Evolutionary conservation across 2,329 filamentous ascomycete species (phyloP).

Genomic region (Apiospora malaysiana): DNA sequence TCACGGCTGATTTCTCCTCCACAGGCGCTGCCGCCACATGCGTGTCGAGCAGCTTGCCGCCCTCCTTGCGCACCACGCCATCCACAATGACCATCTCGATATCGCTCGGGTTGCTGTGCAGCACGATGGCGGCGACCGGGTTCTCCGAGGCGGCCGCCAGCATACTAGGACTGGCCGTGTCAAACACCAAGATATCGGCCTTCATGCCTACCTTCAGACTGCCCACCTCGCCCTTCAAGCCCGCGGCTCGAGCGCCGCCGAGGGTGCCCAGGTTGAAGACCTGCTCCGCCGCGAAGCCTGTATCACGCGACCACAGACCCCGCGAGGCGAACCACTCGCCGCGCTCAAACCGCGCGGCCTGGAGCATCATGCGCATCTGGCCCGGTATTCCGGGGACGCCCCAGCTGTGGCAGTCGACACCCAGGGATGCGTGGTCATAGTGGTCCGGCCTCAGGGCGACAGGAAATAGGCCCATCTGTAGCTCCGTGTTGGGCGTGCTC

Average conservation of each 20-base stretch:
- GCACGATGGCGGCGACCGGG: slow-evolving; percentile 28
- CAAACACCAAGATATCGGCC: slow-evolving; percentile 56
- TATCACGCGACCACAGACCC: slow-evolving; percentile 33
- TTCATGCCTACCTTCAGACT: slow-evolving; percentile 51
- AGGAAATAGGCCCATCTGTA: slow-evolving; percentile 52
- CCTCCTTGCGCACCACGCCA: slow-evolving; percentile 26
- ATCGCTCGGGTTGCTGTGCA: slow-evolving; percentile 28
- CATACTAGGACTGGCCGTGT: slow-evolving; percentile 32
- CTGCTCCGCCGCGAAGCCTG: slow-evolving; percentile 44
- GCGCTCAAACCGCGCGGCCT: slow-evolving; percentile 37
- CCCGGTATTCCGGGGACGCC: slow-evolving; percentile 38
- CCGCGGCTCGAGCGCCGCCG: slow-evolving; percentile 49
- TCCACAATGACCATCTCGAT: slow-evolving; percentile 29
- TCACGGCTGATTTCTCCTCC: not conserved
- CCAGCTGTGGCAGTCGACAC: slow-evolving; percentile 43
- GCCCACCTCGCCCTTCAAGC: slow-evolving; percentile 49
- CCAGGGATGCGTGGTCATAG: slow-evolving; percentile 39
- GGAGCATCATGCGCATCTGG: slow-evolving; percentile 42
- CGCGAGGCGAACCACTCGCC: slow-evolving; percentile 36
- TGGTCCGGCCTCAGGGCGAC: slow-evolving; percentile 42
- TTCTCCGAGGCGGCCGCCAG: slow-evolving; percentile 28
- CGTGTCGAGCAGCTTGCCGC: slow-evolving; percentile 25
- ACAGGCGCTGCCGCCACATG: slow-evolving; percentile 21
- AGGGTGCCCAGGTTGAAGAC: slow-evolving; percentile 57
- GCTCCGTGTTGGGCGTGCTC: slow-evolving; percentile 55